Evolutionary conservation across 2,329 filamentous ascomycete species (phyloP), one percentile per base, ranked within the genome.

Genomic region (Calonectria hawksworthii): DNA sequence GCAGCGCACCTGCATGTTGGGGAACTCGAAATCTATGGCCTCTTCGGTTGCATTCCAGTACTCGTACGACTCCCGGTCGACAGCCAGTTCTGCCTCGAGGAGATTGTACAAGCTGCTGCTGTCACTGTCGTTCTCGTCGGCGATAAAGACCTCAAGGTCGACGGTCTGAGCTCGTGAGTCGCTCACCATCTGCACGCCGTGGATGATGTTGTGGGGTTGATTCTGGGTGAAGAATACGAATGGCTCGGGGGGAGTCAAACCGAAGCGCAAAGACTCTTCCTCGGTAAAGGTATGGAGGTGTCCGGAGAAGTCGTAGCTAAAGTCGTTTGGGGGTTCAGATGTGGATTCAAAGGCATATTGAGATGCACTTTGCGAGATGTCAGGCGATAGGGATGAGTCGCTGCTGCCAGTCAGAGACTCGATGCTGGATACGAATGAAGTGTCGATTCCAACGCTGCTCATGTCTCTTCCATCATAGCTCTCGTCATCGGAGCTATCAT

Each of bases 101-200:
- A 86, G 63, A 18, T 79, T 67, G 0, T 74, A 71, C 1, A 77
- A 13, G 1, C 82, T 82, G 26, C 82, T 77, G 2, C 80, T 72
- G 1, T 79, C 69, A 0, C 75, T 74, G 1, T 76, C 21, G 0
- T 82, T 80, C 18, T 83, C 78, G 2, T 81, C 70, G 1, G 77
- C 80, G 1, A 83, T 34, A 38, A 80, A 85, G 0, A 85, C 75
- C 36, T 84, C 82, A 18, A 85, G 73, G 54, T 85, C 83, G 26
- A 82, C 78, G 1, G 52, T 26, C 3, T 56, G 44, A 0, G 34
- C 66, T 1, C 47, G 23, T 0, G 73, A 30, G 2, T 66, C 50
- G 1, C 77, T 80, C 0, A 79, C 51, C 0, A 84, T 44, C 16
- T 83, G 71, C 16, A 82, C 83, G 32, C 80, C 79, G 70, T 83